Conservation (phyloP, 768 basidiomycete genomes). For the Daedaleopsis nitida region DNA sequence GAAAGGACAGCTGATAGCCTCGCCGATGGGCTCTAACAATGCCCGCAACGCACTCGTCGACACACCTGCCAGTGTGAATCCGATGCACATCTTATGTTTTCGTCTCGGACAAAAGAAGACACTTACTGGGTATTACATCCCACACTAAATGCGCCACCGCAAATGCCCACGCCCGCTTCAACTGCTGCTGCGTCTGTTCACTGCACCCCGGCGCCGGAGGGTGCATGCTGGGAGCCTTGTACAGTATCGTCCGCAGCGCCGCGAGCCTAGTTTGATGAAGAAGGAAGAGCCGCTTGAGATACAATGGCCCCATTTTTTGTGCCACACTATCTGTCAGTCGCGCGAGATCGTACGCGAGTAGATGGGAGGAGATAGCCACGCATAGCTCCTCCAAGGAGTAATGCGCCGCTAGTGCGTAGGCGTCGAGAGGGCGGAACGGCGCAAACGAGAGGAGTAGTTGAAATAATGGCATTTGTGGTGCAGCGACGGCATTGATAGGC, state of each 20-base stretch:
- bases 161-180: constrained; percentile 33
- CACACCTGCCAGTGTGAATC: constrained; percentile 54
- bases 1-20: constrained; percentile 63
- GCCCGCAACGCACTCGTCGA: constrained; percentile 69
- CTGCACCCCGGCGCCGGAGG: constrained; percentile 23
- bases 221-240: constrained; percentile 29
- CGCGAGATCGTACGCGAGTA: constrained; percentile 37
- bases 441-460: constrained; percentile 37
- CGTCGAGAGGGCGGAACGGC: constrained; percentile 38
- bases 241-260: constrained; percentile 35
- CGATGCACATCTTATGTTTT: not conserved
- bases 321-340: constrained; percentile 41
- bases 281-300: constrained; percentile 42
- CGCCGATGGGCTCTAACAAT: constrained; percentile 63
- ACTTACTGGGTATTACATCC: constrained; percentile 29
- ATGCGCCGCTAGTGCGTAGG: constrained; percentile 44
- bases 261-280: constrained; percentile 39
- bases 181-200: constrained; percentile 21
- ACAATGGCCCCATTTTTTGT: constrained; percentile 41
- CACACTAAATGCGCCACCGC: constrained; percentile 32
- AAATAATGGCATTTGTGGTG: constrained; percentile 33
- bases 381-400: constrained; percentile 41
- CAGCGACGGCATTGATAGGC: constrained; percentile 24
- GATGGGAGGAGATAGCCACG: constrained; percentile 38
- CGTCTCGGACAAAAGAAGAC: constrained; percentile 3